phyloP scores from a whole-genome alignment of 2,329 filamentous ascomycete species.

The Xylariaceae sp. region DNA sequence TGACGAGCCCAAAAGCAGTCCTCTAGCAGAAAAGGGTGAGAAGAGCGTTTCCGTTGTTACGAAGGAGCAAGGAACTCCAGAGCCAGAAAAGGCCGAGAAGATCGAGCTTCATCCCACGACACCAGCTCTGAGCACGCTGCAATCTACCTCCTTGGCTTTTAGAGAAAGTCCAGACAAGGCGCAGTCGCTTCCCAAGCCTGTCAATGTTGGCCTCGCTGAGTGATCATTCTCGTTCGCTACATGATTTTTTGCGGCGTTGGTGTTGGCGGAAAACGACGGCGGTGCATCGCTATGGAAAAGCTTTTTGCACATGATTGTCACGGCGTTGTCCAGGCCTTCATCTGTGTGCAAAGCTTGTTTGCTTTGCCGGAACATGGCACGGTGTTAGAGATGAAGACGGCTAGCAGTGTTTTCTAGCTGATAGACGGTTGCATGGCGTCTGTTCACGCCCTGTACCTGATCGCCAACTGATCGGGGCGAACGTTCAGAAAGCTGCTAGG shows the following conservation, averaged over 20 bases:
- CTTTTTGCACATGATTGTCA: too few species aligned
- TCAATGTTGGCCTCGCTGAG: slow-evolving; percentile 28
- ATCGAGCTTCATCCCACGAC: slow-evolving; percentile 21
- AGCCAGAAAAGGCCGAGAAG: slow-evolving; percentile 5
- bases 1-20: slow-evolving; percentile 4
- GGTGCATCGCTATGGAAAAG: too few species aligned
- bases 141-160: slow-evolving; percentile 50
- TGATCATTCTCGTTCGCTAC: slow-evolving; percentile 12
- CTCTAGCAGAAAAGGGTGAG: slow-evolving; percentile 20
- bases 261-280: too few species aligned
- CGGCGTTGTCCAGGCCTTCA: too few species aligned
- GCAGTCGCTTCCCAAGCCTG: slow-evolving; percentile 23
- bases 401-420: too few species aligned
- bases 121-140: slow-evolving; percentile 24
- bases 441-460: background rate
- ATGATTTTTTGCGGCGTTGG: background rate
- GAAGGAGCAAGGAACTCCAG: slow-evolving; percentile 24
- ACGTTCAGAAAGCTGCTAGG: slow-evolving; percentile 2
- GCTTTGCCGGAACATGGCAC: too few species aligned
- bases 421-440: too few species aligned
- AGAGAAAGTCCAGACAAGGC: slow-evolving; percentile 59
- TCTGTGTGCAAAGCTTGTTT: too few species aligned
- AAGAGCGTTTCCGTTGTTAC: slow-evolving; percentile 27
- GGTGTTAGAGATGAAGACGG: too few species aligned
- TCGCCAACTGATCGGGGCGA: background rate